Percentiles rank a stretch among this genome's conserved stretches.
These are phyloP conservation scores for Xerocomellus intermedius DNA, from an alignment of 768 basidiomycete species.

Conservation along the genomic window DNA sequence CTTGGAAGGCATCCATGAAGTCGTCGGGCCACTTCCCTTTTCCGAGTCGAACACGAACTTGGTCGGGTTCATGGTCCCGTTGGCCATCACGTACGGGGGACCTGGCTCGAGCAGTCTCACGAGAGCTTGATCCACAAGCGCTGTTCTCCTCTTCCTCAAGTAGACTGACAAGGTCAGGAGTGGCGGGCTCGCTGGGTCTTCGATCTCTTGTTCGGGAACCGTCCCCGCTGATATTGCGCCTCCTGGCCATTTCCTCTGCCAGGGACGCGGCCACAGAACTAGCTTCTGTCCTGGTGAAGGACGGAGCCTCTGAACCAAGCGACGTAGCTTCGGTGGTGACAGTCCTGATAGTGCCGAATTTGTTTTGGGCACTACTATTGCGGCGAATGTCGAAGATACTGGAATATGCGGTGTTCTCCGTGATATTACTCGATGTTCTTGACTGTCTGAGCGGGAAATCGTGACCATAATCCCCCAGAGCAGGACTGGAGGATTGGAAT, in stretches of 20 bases:
- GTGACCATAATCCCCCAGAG: conserved; percentile 31
- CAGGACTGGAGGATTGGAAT: conserved; percentile 37
- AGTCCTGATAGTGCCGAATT: conserved; percentile 80
- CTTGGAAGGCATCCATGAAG: conserved; percentile 60
- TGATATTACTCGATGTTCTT: conserved; percentile 58
- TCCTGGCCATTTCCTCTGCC: conserved; percentile 39
- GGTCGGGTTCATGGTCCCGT: conserved; percentile 29
- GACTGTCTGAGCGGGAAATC: conserved; percentile 54
- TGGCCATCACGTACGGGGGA: conserved; percentile 19
- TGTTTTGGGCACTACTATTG: conserved; percentile 47
- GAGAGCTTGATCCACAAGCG: conserved; percentile 49
- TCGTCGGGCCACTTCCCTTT: conserved; percentile 87
- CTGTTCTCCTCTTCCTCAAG: conserved; percentile 64
- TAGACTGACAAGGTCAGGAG: conserved; percentile 63
- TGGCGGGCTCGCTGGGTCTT: conserved; percentile 59
- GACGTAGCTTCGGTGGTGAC: conserved; percentile 80
- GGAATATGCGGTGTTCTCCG: conserved; percentile 55
- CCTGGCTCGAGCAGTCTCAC: conserved; percentile 27
- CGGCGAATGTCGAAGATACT: conserved; percentile 58
- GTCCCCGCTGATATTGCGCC: conserved; percentile 30
- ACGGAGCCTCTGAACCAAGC: conserved; percentile 54
- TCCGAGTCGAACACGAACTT: conserved; percentile 52
- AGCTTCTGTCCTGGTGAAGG: conserved; percentile 64
- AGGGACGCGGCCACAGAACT: conserved; percentile 54
- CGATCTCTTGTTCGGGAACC: conserved; percentile 48